Base-by-base conservation (phyloP, 768 basidiomycete species). In the Rhodotorula babjevae region DNA sequence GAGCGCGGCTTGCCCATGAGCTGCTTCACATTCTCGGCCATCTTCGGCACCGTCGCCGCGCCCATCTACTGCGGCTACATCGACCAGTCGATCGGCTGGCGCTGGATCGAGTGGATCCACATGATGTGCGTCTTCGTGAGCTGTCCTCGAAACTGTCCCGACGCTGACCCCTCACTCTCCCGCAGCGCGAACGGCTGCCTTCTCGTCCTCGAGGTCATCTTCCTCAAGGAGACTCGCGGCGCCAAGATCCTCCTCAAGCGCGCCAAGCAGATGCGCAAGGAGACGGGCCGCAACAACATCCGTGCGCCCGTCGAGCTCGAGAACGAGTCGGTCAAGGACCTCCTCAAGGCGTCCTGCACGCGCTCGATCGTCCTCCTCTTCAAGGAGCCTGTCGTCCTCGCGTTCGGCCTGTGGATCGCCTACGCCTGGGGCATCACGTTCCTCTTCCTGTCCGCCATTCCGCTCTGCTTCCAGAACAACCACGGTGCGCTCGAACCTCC, bases 1-100 rank as follows among this genome's bases (percentile, higher is more conserved):
- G 77, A 78, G 11, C 75, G 77, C 19, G 50, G 57, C 3, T 62
- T 72, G 14, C 77, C 77, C 7, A 78, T 78, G 77, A 60, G 61
- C 19, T 69, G 66, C 67, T 74, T 77, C 76, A 71, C 71, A 14
- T 73, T 78, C 59, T 65, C 56, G 53, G 75, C 74, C 36, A 74
- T 77, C 29, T 73, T 77, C 52, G 77, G 77, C 21, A 78, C 75
- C 2, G 65, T 78, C 67, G 66, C 73, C 3, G 77, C 77, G 3
- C 76, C 77, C 23, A 65, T 76, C 4, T 78, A 77, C 63, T 72
- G 67, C 36, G 75, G 75, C 33, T 78, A 61, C 71, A 76, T 78
- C 60, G 69, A 76, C 52, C 50, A 62, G 29, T 47, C 29, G 1
- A 68, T 73, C 62, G 77, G 77, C 9, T 78, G 77, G 77, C 63